Evolutionary conservation across 352 stramenopile genomes (phyloP).

Genomic region (Phytophthora citrophthora): DNA sequence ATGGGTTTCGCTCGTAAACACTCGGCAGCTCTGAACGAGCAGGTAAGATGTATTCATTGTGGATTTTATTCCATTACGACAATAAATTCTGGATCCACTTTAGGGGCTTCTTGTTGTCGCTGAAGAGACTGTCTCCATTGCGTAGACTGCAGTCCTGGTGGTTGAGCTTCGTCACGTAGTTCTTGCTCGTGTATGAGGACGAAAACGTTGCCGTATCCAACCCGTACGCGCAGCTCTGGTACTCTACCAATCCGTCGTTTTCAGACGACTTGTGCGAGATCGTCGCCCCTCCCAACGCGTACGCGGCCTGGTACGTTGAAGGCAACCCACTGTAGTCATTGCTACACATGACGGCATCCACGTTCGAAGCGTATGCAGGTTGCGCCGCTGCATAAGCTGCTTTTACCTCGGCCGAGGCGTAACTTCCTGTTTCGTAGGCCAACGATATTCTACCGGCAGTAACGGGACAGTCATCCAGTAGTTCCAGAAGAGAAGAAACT

Average conservation of each 20-base stretch:
- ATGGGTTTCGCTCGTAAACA: not conserved
- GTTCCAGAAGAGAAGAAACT: constrained; percentile 23
- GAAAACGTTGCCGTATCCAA: constrained; percentile 32
- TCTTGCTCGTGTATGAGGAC: constrained; percentile 37
- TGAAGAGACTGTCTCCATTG: constrained; percentile 53
- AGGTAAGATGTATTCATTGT: too few species aligned
- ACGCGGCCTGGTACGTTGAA: constrained; percentile 14
- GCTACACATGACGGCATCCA: constrained; percentile 37
- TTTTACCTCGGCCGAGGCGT: constrained; percentile 11
- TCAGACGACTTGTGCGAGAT: constrained; percentile 27
- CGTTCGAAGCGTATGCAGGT: constrained; percentile 13
- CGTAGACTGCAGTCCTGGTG: constrained; percentile 52
- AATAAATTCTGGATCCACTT: constrained; percentile 67
- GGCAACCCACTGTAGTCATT: constrained; percentile 23
- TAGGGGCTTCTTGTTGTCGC: constrained; percentile 47
- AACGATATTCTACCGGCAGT: constrained; percentile 26
- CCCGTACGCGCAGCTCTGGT: constrained; percentile 41
- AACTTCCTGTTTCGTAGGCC: constrained; percentile 35
- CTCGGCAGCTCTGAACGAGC: not conserved
- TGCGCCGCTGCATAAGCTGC: constrained; percentile 22
- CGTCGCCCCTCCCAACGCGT: constrained; percentile 13
- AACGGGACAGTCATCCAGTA: constrained; percentile 43
- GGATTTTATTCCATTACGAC: constrained; percentile 12
- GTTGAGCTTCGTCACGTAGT: constrained; percentile 58
- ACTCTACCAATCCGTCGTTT: constrained; percentile 35